phyloP scores from a whole-genome alignment of 805 yeast genomes.

The Zygotorulaspora chibaensis region DNA sequence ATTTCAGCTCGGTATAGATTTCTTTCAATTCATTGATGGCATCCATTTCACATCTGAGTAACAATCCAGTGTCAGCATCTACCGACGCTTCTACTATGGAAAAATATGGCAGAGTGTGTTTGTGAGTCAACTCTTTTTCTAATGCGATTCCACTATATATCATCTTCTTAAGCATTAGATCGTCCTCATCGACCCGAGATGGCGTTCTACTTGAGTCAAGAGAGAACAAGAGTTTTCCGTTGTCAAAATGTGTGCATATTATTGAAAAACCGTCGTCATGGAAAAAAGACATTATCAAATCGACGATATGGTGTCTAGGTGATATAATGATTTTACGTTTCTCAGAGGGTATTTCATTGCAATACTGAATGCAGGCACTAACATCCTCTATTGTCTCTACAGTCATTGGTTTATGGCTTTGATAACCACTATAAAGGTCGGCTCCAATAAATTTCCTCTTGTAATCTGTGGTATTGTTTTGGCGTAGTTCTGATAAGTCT shows the following conservation, averaged over 20 bases:
- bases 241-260: slow-evolving; percentile 16
- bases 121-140: slow-evolving; percentile 24
- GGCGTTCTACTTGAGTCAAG: slow-evolving; percentile 12
- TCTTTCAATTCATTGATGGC: slow-evolving; percentile 20
- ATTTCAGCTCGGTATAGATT: slow-evolving; percentile 31
- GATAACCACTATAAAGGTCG: slow-evolving; percentile 22
- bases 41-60: slow-evolving; percentile 35
- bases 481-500: slow-evolving; percentile 12
- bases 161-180: slow-evolving; percentile 16
- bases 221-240: slow-evolving; percentile 22
- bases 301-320: slow-evolving; percentile 31
- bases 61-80: slow-evolving; percentile 15
- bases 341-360: slow-evolving; percentile 9
- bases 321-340: slow-evolving; percentile 22
- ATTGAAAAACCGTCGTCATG: slow-evolving; percentile 12
- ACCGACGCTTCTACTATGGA: slow-evolving; percentile 27
- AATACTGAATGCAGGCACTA: slow-evolving; percentile 22
- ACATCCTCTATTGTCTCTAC: slow-evolving; percentile 19
- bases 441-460: slow-evolving; percentile 22
- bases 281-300: slow-evolving; percentile 27
- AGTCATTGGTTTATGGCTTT: slow-evolving; percentile 21
- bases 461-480: not conserved
- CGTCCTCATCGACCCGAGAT: slow-evolving; percentile 10
- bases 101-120: slow-evolving; percentile 13
- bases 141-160: slow-evolving; percentile 32